Conservation (phyloP, 164 flowering plant genomes). For the Nymphaea colorata region DNA sequence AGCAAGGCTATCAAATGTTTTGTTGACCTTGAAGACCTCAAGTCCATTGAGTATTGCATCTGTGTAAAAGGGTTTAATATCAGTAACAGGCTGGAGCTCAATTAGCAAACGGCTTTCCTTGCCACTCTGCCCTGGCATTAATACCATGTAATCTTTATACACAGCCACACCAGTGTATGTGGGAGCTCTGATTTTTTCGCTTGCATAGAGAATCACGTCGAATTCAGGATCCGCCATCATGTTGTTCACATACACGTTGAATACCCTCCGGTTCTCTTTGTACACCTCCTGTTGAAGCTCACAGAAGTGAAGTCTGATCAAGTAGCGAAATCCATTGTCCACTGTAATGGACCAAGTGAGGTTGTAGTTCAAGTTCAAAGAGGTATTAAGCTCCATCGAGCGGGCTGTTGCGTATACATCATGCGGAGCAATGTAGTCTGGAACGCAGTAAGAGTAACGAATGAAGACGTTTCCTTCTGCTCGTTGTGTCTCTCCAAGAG, state of each 20-base stretch:
- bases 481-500: not conserved
- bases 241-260: conserved; percentile 48
- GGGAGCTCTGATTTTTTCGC: conserved; percentile 1
- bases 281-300: conserved; percentile 30
- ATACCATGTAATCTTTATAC: conserved; percentile 37
- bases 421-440: conserved; percentile 4
- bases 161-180: conserved; percentile 22
- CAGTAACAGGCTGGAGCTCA: conserved; percentile 15
- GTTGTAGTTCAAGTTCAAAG: conserved; percentile 13
- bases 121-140: conserved; percentile 9
- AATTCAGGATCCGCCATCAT: conserved; percentile 45
- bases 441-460: not conserved
- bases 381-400: conserved; percentile 7
- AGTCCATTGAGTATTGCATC: conserved; percentile 37
- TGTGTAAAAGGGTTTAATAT: not conserved
- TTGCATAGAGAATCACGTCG: conserved; percentile 46
- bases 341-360: conserved; percentile 25
- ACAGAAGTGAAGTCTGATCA: conserved; percentile 90
- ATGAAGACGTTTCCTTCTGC: not conserved
- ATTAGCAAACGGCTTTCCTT: conserved; percentile 36
- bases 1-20: conserved; percentile 14
- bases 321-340: conserved; percentile 43
- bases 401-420: conserved; percentile 12
- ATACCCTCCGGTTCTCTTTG: conserved; percentile 50
- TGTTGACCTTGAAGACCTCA: conserved; percentile 36